Base-by-base conservation (phyloP, 2,329 filamentous ascomycete genomes). In the Phaeomoniella chlamydospora region DNA sequence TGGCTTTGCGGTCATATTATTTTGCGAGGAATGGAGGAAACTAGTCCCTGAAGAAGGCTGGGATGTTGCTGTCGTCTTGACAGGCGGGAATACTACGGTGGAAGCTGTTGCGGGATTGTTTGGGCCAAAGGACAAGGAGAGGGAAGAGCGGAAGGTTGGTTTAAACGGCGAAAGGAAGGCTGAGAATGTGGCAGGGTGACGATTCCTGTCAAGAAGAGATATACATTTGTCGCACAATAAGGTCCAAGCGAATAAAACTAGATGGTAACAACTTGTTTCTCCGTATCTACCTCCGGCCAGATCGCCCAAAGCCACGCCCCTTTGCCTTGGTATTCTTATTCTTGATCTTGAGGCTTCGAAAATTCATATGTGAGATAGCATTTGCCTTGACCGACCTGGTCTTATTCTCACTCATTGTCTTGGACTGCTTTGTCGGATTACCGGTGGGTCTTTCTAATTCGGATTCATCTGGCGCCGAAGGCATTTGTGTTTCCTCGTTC, bases 1-100 rank as follows among this genome's bases (percentile, higher is more conserved):
- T n/a, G 74, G 76, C 1, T 56, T 96, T 40, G 90, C 88, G 0
- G 81, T 83, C 5, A 78, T 77, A 36, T 60, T 96, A 45, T 94
- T 74, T 45, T 80, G 94, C 53, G 83, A 92, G 57, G 83, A 86
- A 3, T 94, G 94, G 43, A 64, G 84, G 39, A 54, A 50, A 10
- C 56, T 79, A 56, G 80, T 87, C 6, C 36, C 32, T 5, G 16
- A 40, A 31, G 64, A 71, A 10, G 84, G 83, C 0, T 94, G 86
- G 85, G 72, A 78, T 57, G 48, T 78, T 12, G 73, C 70, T 0
- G 54, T 77, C 38, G 64, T 77, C 3, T 65, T 78, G 35, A 73
- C 66, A 44, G 74, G 74, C n/a, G 74, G 74, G 0, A 78, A 78
- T 51, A 77, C 72, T 2, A 76, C 72, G 1, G 59, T 77, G 9